Conservation (phyloP, 805 yeast species). For the Hanseniaspora valbyensis region DNA sequence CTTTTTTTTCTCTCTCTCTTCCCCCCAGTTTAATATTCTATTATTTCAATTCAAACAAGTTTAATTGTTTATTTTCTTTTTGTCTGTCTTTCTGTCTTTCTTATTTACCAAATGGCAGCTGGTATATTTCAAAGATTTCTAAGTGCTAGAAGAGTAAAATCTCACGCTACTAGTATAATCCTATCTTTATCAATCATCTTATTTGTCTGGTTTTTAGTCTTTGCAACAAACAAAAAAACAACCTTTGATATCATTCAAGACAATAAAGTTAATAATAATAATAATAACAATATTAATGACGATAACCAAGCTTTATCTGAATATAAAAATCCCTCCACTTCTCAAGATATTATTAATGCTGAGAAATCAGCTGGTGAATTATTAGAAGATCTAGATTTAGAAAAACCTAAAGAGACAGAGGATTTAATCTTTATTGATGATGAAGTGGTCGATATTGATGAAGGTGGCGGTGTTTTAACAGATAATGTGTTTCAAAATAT, state of each 20-base stretch:
- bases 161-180: neutral
- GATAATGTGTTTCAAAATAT: conserved; percentile 12
- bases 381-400: neutral
- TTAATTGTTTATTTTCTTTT: neutral
- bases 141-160: neutral
- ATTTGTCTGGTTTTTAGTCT: neutral
- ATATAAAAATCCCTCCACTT: too few species aligned
- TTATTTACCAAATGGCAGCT: too few species aligned
- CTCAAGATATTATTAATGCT: too few species aligned
- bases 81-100: too few species aligned
- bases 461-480: neutral
- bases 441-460: conserved; percentile 2
- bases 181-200: neutral
- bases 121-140: neutral
- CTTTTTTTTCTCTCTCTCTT: too few species aligned
- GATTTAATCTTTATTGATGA: neutral
- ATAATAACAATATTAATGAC: too few species aligned
- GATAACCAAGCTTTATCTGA: too few species aligned
- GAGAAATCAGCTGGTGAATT: neutral
- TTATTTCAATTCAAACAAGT: too few species aligned
- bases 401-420: neutral
- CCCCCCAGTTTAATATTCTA: too few species aligned
- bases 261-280: too few species aligned
- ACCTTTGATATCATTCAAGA: too few species aligned
- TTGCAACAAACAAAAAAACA: neutral